These are phyloP conservation scores for Cryptosporidium meleagridis DNA, from an alignment of 169 alveolate species.

Conservation along the genomic window DNA sequence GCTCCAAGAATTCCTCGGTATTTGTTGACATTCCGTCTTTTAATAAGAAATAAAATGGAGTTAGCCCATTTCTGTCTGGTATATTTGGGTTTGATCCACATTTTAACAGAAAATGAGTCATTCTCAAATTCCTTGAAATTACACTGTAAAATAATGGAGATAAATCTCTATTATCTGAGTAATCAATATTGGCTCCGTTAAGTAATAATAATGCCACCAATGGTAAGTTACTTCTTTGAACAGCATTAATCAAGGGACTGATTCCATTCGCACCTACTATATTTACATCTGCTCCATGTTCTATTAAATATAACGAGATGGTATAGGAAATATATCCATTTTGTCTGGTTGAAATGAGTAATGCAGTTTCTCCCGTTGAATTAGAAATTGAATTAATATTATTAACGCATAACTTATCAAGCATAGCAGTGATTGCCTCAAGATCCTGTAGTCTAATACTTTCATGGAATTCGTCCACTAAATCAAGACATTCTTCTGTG, in stretches of 20 bases:
- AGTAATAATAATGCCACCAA: conserved; percentile 34
- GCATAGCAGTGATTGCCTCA: conserved; percentile 2
- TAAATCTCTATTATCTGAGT: conserved; percentile 33
- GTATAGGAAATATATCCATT: conserved; percentile 50
- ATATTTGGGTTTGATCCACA: conserved; percentile 67
- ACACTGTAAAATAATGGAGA: conserved; percentile 66
- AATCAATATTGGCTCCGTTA: conserved; percentile 61
- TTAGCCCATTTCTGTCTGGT: conserved; percentile 33
- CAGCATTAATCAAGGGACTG: conserved; percentile 54
- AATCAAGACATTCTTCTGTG: conserved; percentile 2
- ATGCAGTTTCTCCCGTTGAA: conserved; percentile 54
- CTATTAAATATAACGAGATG: conserved; percentile 33
- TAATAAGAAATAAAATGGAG: conserved; percentile 52
- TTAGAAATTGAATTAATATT: conserved; percentile 10
- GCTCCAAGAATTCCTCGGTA: conserved; percentile 31
- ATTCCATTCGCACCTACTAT: conserved; percentile 1
- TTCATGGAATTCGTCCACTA: conserved; percentile 54
- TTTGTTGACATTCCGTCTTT: conserved; percentile 15
- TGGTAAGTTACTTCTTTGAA: conserved; percentile 56
- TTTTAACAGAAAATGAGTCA: conserved; percentile 38
- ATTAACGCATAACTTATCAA: not conserved
- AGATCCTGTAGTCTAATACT: conserved; percentile 31
- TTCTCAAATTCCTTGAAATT: conserved; percentile 12
- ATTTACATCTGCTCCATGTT: conserved; percentile 61
- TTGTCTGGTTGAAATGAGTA: conserved; percentile 35